Percentiles rank a stretch among this genome's conserved stretches.
Conservation (phyloP, 2,329 filamentous ascomycete genomes). For the Pseudofabraea citricarpa region DNA sequence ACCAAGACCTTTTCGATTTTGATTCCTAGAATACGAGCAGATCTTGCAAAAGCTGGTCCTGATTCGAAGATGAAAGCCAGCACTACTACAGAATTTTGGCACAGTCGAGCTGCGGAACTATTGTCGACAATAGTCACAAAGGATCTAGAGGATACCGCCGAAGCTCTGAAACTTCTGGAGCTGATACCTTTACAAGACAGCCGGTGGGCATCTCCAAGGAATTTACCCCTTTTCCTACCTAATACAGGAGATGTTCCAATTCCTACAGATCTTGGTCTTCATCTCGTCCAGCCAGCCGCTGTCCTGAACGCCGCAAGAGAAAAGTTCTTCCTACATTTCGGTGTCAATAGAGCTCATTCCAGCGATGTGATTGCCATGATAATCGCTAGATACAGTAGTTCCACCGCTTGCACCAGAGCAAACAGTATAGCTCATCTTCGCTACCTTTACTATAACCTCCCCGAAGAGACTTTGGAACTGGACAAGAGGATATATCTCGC, state of each 20-base stretch:
- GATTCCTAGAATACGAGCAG: too few relatives aligned
- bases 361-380: slow-evolving; percentile 2
- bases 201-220: slow-evolving; percentile 6
- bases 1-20: too few relatives aligned
- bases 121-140: too few relatives aligned
- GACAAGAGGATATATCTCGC: too few relatives aligned
- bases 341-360: slow-evolving; percentile 4
- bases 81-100: background rate
- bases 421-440: too few relatives aligned
- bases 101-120: background rate
- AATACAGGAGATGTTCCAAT: slow-evolving; percentile 7
- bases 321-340: slow-evolving; percentile 9
- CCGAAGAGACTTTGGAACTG: too few relatives aligned
- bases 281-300: slow-evolving; percentile 6
- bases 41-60: too few relatives aligned
- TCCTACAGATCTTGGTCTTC: slow-evolving; percentile 12
- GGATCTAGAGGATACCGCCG: too few relatives aligned
- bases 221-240: slow-evolving; percentile 10
- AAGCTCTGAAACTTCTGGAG: background rate
- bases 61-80: background rate
- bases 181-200: slow-evolving; percentile 9
- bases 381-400: background rate
- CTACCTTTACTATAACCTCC: too few relatives aligned
- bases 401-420: too few relatives aligned
- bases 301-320: slow-evolving; percentile 6